Evolutionary conservation across 1,284 basidiomycete species (phyloP), one percentile per base, ranked within the genome.

Genomic region (Ustilago esculenta): DNA sequence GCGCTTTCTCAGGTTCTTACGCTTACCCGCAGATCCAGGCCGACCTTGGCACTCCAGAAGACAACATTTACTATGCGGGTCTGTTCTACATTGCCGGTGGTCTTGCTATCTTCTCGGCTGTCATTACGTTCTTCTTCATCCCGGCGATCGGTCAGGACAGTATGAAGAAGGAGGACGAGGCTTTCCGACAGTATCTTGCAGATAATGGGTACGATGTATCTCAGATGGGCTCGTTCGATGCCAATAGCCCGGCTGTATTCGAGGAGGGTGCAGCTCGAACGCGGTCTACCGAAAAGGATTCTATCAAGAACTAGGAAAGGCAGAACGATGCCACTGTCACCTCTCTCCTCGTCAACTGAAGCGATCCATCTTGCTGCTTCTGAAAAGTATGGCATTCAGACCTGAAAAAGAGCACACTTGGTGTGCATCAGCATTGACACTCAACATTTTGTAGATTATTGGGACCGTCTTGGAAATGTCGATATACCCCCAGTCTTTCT

Each of bases 101-200:
- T 34, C 86, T 95, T 37, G 92, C 92, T 7, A 75, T 94, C 44
- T 72, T 94, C 52, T 91, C 90, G 54, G 92, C 92, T 0, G 18
- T 88, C 7, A 83, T 92, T 72, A 89, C 90, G 0, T 85, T 89
- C 72, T 80, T 91, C 82, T 89, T 92, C 82, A 88, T 97, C 77
- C 86, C 85, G 36, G 90, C 91, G 36, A 86, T 94, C 54, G 84
- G 85, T 17, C 86, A 88, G 27, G 91, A 95, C 71, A 89, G 90
- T 35, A 93, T 94, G 90, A 83, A 83, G 20, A 85, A 87, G 41
- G 92, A 94, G 83, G 92, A 94, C 82, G 83, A 79, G 34, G 83
- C 82, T 69, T 89, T 89, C 77, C 49, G 85, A 81, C 30, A 48
- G 32, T 61, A 60, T 37, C 63, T 73, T 10, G 24, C 39, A 10